A percentile compares a stretch with the other conserved stretches of the same genome.
Evolutionary conservation across 2,329 filamentous ascomycete genomes (phyloP).

Genomic region (Penicillium sp.): DNA sequence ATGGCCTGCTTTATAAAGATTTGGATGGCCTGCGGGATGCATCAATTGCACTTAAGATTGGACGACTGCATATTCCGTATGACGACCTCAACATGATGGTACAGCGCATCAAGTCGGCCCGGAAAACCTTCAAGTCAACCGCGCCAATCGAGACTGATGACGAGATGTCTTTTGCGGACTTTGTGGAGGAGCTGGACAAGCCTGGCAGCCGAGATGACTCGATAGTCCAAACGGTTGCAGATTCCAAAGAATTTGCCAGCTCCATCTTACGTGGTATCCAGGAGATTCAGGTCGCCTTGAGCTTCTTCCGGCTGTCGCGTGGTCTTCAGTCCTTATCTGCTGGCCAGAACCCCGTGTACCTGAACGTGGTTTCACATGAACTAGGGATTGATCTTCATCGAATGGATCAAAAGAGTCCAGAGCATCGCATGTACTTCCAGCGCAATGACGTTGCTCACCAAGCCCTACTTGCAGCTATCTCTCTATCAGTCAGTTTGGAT

Average conservation of each 20-base stretch:
- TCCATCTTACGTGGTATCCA: conserved; percentile 91
- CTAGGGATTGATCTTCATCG: conserved; percentile 90
- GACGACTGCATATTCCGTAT: conserved; percentile 84
- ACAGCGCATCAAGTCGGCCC: conserved; percentile 35
- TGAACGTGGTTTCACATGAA: conserved; percentile 94
- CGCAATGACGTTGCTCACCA: conserved; percentile 92
- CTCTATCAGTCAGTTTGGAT: conserved; percentile 87
- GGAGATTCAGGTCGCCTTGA: conserved; percentile 93
- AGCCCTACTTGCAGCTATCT: conserved; percentile 86
- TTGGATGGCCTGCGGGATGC: conserved; percentile 87
- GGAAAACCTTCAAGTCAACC: conserved; percentile 38
- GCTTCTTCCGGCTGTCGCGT: conserved; percentile 85
- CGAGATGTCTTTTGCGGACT: conserved; percentile 68
- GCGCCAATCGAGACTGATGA: conserved; percentile 49
- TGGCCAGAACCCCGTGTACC: conserved; percentile 69
- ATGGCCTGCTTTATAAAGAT: conserved; percentile 84
- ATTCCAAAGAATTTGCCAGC: conserved; percentile 88
- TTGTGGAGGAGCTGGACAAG: conserved; percentile 72
- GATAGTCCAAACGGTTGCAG: conserved; percentile 80
- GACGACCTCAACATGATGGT: conserved; percentile 70
- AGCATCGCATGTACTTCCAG: conserved; percentile 98
- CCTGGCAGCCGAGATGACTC: conserved; percentile 68
- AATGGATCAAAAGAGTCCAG: conserved; percentile 86
- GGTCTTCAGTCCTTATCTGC: conserved; percentile 70
- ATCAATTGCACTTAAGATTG: conserved; percentile 85